A percentile compares a stretch with the other conserved stretches of the same genome.
Evolutionary conservation across 176 grass and related monocot species (phyloP).

Genomic region (Triticum dicoccoides): DNA sequence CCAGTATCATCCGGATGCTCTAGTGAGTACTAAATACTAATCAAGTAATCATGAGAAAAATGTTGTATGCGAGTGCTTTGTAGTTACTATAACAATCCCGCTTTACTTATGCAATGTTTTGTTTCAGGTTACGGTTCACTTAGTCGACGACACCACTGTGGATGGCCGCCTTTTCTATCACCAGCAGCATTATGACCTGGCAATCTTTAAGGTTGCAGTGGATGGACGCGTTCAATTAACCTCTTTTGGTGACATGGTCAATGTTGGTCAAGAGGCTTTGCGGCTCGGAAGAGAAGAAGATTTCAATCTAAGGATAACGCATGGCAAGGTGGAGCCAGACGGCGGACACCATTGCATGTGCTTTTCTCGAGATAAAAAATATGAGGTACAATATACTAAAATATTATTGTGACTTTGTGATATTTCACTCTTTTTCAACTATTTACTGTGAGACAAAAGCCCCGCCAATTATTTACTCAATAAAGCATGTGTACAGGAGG

Average conservation of each 20-base stretch:
- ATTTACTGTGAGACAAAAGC: too few relatives aligned
- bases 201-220: background rate
- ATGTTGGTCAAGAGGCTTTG: background rate
- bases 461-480: too few relatives aligned
- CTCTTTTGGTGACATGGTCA: background rate
- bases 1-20: too few relatives aligned
- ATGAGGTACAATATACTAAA: background rate
- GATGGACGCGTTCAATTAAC: background rate
- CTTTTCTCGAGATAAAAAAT: background rate
- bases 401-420: background rate
- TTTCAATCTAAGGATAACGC: background rate
- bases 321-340: background rate
- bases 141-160: background rate
- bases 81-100: too few relatives aligned
- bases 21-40: too few relatives aligned
- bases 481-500: too few relatives aligned
- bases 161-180: background rate
- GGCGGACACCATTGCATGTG: background rate
- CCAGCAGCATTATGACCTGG: conserved; percentile 2
- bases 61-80: too few relatives aligned
- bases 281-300: background rate
- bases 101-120: too few relatives aligned
- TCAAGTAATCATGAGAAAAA: too few relatives aligned
- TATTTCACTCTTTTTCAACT: too few relatives aligned
- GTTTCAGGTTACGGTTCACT: background rate